Conservation (phyloP, 176 grass and related monocot genomes). For the Musa beccarii region DNA sequence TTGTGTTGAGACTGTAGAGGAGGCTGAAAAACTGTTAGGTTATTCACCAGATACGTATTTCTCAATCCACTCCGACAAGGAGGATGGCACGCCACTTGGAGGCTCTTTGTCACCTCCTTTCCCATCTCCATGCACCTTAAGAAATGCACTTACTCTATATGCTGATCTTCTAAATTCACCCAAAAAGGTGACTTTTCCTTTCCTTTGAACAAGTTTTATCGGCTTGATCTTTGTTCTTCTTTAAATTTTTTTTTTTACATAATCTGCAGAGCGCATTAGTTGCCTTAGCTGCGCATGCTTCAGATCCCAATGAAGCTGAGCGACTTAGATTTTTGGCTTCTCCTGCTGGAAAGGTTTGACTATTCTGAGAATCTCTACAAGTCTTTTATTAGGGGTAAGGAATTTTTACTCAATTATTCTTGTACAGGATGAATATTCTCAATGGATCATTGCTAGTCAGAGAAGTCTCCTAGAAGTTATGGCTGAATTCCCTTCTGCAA, state of each 20-base stretch:
- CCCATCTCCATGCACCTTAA: conserved; percentile 57
- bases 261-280: conserved; percentile 56
- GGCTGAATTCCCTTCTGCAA: conserved; percentile 80
- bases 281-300: conserved; percentile 62
- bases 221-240: not conserved
- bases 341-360: conserved; percentile 69
- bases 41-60: conserved; percentile 69
- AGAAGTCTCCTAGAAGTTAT: conserved; percentile 88
- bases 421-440: conserved; percentile 84
- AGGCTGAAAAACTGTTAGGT: conserved; percentile 64
- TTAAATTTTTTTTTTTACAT: conserved; percentile 12
- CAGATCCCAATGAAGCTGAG: conserved; percentile 60
- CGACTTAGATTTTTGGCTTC: conserved; percentile 73
- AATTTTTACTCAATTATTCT: conserved; percentile 7
- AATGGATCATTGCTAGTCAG: conserved; percentile 77
- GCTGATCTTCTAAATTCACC: conserved; percentile 92
- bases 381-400: not conserved
- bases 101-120: conserved; percentile 77
- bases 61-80: conserved; percentile 74
- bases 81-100: conserved; percentile 71
- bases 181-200: conserved; percentile 59
- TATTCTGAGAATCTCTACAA: not conserved
- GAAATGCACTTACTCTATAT: conserved; percentile 72
- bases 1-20: conserved; percentile 50
- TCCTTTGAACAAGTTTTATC: not conserved